Percentiles rank a stretch among this genome's conserved stretches.
Conservation (phyloP, 495 filamentous ascomycete species). For the Hypoxylon rickii region DNA sequence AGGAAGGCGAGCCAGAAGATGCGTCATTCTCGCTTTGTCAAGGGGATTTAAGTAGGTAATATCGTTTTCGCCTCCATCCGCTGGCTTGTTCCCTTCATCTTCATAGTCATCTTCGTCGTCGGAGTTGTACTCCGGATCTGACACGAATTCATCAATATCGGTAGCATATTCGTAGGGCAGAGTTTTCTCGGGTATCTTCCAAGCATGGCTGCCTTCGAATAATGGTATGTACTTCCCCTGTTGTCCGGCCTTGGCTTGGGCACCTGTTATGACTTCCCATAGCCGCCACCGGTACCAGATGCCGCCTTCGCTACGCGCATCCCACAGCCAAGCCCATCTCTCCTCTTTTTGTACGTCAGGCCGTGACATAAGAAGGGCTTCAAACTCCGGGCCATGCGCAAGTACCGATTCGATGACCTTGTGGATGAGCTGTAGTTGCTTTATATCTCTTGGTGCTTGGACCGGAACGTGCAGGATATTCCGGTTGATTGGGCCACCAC, state of each 20-base stretch:
- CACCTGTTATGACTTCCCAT: constrained; percentile 78
- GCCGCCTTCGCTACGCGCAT: constrained; percentile 76
- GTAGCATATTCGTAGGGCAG: constrained; percentile 78
- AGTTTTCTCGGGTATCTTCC: constrained; percentile 68
- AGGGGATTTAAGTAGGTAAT: constrained; percentile 81
- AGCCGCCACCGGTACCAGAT: constrained; percentile 91
- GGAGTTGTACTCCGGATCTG: constrained; percentile 82
- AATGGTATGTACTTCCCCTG: constrained; percentile 58
- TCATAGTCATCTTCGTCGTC: constrained; percentile 87
- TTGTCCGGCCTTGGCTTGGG: constrained; percentile 36
- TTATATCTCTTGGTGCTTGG: constrained; percentile 74
- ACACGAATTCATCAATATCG: constrained; percentile 73
- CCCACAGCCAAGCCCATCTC: constrained; percentile 94
- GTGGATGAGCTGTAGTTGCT: constrained; percentile 82
- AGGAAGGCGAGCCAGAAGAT: constrained; percentile 79
- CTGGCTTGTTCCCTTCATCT: constrained; percentile 66
- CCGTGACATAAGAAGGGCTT: constrained; percentile 87
- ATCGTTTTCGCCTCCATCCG: constrained; percentile 60
- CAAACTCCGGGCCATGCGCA: constrained; percentile 83
- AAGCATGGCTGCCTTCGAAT: constrained; percentile 72
- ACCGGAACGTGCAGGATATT: constrained; percentile 71
- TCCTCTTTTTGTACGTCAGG: constrained; percentile 79
- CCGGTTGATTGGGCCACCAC: constrained; percentile 51
- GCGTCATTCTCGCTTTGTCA: constrained; percentile 79
- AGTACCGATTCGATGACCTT: constrained; percentile 80